phyloP scores from a whole-genome alignment of 2,329 filamentous ascomycete genomes.

The Fusarium caatingaense region DNA sequence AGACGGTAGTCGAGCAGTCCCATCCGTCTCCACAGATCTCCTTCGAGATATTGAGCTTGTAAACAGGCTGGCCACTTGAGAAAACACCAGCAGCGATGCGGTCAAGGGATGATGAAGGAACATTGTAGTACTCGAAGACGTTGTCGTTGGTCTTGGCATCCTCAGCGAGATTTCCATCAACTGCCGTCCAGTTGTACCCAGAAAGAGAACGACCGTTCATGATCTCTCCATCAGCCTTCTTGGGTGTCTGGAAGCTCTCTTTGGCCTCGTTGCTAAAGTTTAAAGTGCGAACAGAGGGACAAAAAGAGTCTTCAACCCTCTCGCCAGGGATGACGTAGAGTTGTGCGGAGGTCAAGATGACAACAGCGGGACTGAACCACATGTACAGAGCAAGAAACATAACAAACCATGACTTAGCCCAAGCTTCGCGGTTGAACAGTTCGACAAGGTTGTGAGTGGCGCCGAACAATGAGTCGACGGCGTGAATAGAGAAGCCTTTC shows the following conservation, averaged over 20 bases:
- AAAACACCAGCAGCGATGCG: conserved; percentile 33
- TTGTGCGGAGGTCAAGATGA: conserved; percentile 38
- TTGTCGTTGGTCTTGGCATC: neutral
- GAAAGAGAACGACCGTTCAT: conserved; percentile 32
- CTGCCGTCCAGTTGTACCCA: conserved; percentile 27
- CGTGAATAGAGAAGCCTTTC: conserved; percentile 17
- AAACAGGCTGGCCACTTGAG: conserved; percentile 18
- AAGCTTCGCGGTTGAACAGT: conserved; percentile 36
- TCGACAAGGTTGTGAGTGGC: conserved; percentile 24
- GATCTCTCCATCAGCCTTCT: conserved; percentile 3
- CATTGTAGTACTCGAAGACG: conserved; percentile 36
- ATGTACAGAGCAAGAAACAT: conserved; percentile 41
- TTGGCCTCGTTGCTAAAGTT: conserved; percentile 40
- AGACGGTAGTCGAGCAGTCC: conserved; percentile 39
- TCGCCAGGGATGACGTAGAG: conserved; percentile 15
- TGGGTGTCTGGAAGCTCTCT: neutral
- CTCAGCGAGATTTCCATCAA: conserved; percentile 7
- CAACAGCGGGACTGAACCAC: conserved; percentile 35
- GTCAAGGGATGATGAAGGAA: neutral
- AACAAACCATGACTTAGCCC: conserved; percentile 36
- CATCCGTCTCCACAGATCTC: conserved; percentile 35
- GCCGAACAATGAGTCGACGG: conserved; percentile 36
- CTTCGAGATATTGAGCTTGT: conserved; percentile 6
- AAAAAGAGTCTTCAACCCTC: conserved; percentile 5
- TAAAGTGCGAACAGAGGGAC: conserved; percentile 33